Percentiles rank a stretch among this genome's conserved stretches.
These are phyloP conservation scores for Brassica napus DNA, from an alignment of 345 rosid genomes.

Conservation along the genomic window DNA sequence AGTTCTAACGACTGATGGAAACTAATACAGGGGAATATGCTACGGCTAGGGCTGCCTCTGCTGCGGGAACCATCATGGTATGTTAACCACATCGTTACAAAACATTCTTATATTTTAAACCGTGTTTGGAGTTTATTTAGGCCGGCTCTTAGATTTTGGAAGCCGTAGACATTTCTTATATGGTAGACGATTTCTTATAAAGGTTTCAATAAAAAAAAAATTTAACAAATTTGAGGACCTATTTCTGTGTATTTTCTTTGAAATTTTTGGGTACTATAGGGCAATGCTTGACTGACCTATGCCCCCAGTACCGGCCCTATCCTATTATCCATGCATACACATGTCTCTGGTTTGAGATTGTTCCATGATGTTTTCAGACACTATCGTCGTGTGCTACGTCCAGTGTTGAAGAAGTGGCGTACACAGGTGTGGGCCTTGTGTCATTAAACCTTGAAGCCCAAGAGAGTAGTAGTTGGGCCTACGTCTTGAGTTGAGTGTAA, in stretches of 20 bases:
- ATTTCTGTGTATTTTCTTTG: no score
- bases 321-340: background rate
- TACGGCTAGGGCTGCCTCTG: conserved; percentile 86
- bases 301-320: background rate
- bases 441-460: no score
- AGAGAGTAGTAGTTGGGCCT: no score
- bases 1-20: background rate
- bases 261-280: no score
- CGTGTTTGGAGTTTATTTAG: no score
- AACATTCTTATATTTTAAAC: background rate
- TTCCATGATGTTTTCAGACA: conserved; percentile 52
- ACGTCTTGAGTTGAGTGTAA: no score
- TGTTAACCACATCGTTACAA: background rate
- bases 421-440: conserved; percentile 41
- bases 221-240: no score
- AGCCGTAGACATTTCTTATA: no score
- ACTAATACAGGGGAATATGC: conserved; percentile 81
- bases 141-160: no score
- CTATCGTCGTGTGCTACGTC: conserved; percentile 91
- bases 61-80: conserved; percentile 88
- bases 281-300: no score
- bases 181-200: no score
- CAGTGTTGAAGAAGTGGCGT: conserved; percentile 94
- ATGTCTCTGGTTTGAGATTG: background rate
- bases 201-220: no score